Evolutionary conservation across 495 filamentous ascomycete genomes (phyloP), one percentile per base, ranked within the genome.

Genomic region (Penicillium bovifimosum): DNA sequence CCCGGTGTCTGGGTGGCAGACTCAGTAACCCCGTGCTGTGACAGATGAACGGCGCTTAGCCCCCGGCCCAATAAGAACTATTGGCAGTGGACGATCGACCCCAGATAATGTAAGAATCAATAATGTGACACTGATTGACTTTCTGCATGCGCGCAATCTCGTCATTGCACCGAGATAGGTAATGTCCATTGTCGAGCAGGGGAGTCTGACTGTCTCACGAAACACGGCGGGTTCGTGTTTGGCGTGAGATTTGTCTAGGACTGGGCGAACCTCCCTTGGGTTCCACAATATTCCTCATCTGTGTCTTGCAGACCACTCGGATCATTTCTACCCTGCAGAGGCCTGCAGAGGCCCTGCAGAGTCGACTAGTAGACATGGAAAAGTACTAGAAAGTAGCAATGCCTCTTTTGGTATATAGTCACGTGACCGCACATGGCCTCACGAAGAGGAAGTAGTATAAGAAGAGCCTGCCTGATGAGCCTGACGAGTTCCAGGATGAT

Each of bases 1-100:
- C 28, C 41, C 29, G 31, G n/a, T 47, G 45, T 1, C 43, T 46
- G 43, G 45, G 18, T 27, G 18, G 36, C 11, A 41, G 29, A 24
- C 2, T 24, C 9, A 50, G 17, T 9, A 14, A 10, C 34, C 35
- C 33, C n/a, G 26, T 40, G 18, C 29, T 52, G 50, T 52, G 50
- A 52, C 41, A 43, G 50, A 44, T 45, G 50, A 52, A 29, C 26
- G 41, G 50, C 50, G 50, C 50, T 52, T 52, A 52, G 33, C 41
- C 14, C 24, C 26, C 31, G 20, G n/a, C n/a, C 50, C 50, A 52
- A 52, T 52, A 31, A 44, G 34, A 41, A 1, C 11, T 11, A 20
- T 6, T 11, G 16, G 14, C 7, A n/a, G 27, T 27, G 32, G 41
- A 17, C 27, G 41, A 47, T 47, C 47, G 40, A 18, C 33, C n/a